Evolutionary conservation across 2,329 filamentous ascomycete species (phyloP).

Genomic region (Shiraia sp.): DNA sequence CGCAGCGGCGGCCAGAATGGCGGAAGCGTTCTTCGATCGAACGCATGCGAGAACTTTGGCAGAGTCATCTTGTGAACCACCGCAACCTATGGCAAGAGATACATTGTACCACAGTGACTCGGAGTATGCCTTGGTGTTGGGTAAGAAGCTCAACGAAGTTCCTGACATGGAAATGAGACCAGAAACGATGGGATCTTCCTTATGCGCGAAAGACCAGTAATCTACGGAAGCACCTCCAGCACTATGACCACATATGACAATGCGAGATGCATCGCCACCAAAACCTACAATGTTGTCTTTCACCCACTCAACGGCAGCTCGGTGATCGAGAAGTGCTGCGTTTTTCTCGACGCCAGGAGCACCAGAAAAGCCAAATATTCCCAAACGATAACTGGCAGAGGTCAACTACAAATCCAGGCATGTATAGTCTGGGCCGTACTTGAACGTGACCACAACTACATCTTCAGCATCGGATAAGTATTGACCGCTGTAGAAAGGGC

Average conservation of each 20-base stretch:
- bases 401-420: neutral
- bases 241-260: constrained; percentile 47
- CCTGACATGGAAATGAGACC: constrained; percentile 56
- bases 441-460: constrained; percentile 36
- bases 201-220: constrained; percentile 55
- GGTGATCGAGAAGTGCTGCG: constrained; percentile 38
- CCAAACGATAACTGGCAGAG: constrained; percentile 37
- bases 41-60: constrained; percentile 43
- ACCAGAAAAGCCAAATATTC: constrained; percentile 47
- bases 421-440: constrained; percentile 10
- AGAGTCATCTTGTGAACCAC: constrained; percentile 22
- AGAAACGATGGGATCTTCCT: constrained; percentile 53
- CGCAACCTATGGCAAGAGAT: constrained; percentile 44
- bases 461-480: constrained; percentile 32
- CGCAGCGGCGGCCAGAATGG: constrained; percentile 29
- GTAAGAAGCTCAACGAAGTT: constrained; percentile 42
- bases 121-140: constrained; percentile 28
- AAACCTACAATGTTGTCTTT: constrained; percentile 47
- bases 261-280: constrained; percentile 45
- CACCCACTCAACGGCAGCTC: constrained; percentile 44
- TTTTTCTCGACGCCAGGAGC: constrained; percentile 42
- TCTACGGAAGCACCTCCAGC: constrained; percentile 50
- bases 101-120: constrained; percentile 43
- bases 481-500: constrained; percentile 32
- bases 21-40: constrained; percentile 27